Conservation (phyloP, 768 basidiomycete species). For the Termitomyces sp. region DNA sequence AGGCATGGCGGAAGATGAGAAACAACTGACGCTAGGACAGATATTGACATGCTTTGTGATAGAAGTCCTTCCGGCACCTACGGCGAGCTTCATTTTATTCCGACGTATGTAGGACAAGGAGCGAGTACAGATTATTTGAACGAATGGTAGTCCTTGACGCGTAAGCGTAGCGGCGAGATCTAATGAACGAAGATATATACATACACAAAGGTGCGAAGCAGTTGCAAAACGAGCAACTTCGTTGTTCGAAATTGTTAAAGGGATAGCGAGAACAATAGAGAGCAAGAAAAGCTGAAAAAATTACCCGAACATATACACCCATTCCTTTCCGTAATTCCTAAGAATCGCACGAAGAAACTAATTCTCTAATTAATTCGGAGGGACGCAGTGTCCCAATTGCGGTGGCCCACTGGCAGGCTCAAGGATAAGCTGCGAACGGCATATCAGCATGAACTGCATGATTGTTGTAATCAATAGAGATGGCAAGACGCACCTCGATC, state of each 20-base stretch:
- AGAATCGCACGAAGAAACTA: neutral
- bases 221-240: neutral
- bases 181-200: neutral
- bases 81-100: neutral
- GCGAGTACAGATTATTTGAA: too few species aligned
- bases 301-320: neutral
- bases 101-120: neutral
- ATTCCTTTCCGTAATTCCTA: neutral
- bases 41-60: too few species aligned
- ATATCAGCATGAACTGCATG: neutral
- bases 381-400: constrained; percentile 11
- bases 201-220: neutral
- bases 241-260: neutral
- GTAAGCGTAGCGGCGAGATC: neutral
- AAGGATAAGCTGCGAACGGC: constrained; percentile 7
- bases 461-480: too few species aligned
- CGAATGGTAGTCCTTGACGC: too few species aligned
- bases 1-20: too few species aligned
- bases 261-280: neutral
- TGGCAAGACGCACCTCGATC: constrained; percentile 42
- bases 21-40: too few species aligned
- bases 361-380: constrained; percentile 5
- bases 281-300: neutral
- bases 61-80: neutral
- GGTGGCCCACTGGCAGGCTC: constrained; percentile 11